Conservation (phyloP, 257 asterid genomes). For the Gentiana macrophylla region DNA sequence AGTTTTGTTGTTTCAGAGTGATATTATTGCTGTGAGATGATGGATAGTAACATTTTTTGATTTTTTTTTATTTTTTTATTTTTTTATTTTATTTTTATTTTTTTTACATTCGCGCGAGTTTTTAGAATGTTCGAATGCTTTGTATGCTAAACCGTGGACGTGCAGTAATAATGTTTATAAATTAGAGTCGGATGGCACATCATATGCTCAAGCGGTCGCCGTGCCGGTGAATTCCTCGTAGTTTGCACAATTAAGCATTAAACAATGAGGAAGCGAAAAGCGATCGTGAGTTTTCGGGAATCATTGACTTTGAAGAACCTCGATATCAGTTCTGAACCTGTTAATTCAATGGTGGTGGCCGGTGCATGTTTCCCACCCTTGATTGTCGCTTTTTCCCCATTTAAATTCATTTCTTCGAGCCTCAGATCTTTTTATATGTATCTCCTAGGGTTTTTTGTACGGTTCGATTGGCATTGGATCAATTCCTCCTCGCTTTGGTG, state of each 20-base stretch:
- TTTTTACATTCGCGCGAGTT: too few species aligned
- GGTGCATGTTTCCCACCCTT: slow-evolving; percentile 12
- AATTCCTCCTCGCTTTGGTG: neutral
- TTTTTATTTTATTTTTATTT: too few species aligned
- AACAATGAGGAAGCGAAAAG: neutral
- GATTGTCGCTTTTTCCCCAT: slow-evolving; percentile 21
- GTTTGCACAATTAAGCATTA: neutral
- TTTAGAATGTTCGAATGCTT: too few species aligned
- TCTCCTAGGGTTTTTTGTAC: neutral
- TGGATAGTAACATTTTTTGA: too few species aligned
- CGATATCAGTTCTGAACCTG: slow-evolving; percentile 16
- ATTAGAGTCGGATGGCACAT: too few species aligned
- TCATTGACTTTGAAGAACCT: slow-evolving; percentile 12
- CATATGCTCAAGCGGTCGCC: too few species aligned
- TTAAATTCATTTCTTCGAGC: neutral
- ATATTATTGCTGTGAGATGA: too few species aligned
- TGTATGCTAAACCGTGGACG: too few species aligned
- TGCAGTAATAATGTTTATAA: too few species aligned
- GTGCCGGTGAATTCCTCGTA: too few species aligned
- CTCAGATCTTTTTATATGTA: neutral
- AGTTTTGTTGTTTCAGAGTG: too few species aligned
- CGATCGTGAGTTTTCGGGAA: neutral
- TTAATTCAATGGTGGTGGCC: slow-evolving; percentile 13
- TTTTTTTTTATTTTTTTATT: too few species aligned
- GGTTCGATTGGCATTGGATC: neutral